Base-by-base conservation (phyloP, 768 basidiomycete genomes). In the Hygrocybe coccinea region DNA sequence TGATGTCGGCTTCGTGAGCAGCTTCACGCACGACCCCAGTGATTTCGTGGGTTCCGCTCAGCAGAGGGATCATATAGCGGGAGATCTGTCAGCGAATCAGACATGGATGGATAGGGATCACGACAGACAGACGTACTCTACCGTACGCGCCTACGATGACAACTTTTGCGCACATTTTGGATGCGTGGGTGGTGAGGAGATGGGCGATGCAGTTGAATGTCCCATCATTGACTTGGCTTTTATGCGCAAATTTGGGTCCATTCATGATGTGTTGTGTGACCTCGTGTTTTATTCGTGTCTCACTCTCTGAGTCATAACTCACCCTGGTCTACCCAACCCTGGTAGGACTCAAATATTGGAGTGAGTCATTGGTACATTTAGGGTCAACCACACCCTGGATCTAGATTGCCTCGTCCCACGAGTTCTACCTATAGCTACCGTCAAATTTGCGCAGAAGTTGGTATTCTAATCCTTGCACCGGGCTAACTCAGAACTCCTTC, bases 101-200 rank as follows among this genome's bases (percentile, higher is more conserved):
- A 22, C 17, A 34, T 9, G 11, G 10, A 37, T 25, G 15, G 12
- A 29, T 17, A n/a, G 19, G 15, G 19, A 12, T 50, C 5, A 6
- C 35, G 3, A 14, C 4, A 39, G 2, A 12, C 25, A 11, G 41
- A 58, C 71, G 43, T 57, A 78, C 79, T 56, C 78, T 76, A 56
- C 81, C 80, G 60, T 82, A 79, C 6, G 79, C 81, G 19, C 81
- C 80, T 15, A 82, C 72, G 50, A 81, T 80, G 51, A 72, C 71
- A 7, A 80, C 67, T 54, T 79, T 80, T 65, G 73, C 76, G 8
- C 67, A 52, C 65, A 69, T 69, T 41, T 25, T 24, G 8, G 46
- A 50, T 15, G 19, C 12, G 48, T 37, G 9, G 37, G 39, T 15
- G 39, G 19, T 3, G 39, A 10, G 3, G 39, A 29, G 29, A 29